Conservation (phyloP, 78 protist species). For the Cavenderia fasciculata region DNA sequence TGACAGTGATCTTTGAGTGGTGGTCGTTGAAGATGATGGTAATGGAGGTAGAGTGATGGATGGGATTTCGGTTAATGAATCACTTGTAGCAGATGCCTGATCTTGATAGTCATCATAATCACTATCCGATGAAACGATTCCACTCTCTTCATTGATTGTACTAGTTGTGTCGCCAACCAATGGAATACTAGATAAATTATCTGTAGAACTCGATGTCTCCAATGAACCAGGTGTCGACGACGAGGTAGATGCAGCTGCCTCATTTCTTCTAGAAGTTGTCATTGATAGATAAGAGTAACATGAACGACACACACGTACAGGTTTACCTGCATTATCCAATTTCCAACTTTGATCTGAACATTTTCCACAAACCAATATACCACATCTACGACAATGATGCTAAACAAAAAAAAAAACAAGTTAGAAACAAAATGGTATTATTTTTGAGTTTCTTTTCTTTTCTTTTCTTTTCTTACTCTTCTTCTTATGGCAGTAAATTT, state of each 20-base stretch:
- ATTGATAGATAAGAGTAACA: conserved; percentile 52
- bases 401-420: not conserved
- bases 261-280: conserved; percentile 13
- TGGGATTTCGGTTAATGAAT: conserved; percentile 42
- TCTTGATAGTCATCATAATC: not conserved
- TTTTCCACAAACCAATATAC: conserved; percentile 78
- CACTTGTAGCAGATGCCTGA: conserved; percentile 4
- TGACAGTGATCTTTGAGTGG: not conserved
- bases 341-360: conserved; percentile 57
- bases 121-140: conserved; percentile 1
- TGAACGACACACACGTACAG: conserved; percentile 72
- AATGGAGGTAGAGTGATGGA: not conserved
- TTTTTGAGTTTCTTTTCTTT: too few species aligned
- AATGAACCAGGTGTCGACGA: not conserved
- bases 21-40: not conserved
- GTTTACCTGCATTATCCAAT: conserved; percentile 52
- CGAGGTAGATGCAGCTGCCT: not conserved
- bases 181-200: not conserved
- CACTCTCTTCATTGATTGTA: not conserved
- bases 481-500: conserved; percentile 70
- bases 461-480: conserved; percentile 22
- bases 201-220: not conserved
- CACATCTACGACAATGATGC: conserved; percentile 80
- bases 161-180: not conserved
- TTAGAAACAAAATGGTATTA: not conserved